Evolutionary conservation across 805 yeast genomes (phyloP).

Genomic region (Monosporozyma siamensis): DNA sequence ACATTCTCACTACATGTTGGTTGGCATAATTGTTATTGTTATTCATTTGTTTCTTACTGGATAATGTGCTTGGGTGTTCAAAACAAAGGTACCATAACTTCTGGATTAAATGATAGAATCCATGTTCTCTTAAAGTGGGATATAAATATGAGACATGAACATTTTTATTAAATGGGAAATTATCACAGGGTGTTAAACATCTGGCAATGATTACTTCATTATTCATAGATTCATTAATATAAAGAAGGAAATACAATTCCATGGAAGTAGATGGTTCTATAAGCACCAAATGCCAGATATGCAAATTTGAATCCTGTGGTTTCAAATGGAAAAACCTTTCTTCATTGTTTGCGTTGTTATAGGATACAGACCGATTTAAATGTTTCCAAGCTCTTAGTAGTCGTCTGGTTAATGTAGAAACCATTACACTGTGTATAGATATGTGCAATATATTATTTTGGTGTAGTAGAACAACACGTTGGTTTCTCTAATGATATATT

Average conservation of each 20-base stretch:
- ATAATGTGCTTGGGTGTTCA: too few relatives aligned
- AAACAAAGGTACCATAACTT: conserved; percentile 17
- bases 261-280: conserved; percentile 10
- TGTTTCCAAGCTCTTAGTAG: conserved; percentile 29
- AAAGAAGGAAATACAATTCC: conserved; percentile 22
- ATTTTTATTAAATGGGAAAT: conserved; percentile 22
- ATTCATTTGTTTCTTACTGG: too few relatives aligned
- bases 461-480: too few relatives aligned
- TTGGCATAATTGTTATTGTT: neutral
- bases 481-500: too few relatives aligned
- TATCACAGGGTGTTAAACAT: conserved; percentile 25
- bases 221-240: conserved; percentile 12
- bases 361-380: conserved; percentile 7
- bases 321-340: conserved; percentile 14
- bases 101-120: conserved; percentile 17
- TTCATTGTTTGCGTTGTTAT: conserved; percentile 1
- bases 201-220: conserved; percentile 11
- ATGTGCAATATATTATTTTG: neutral
- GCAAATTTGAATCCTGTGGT: conserved; percentile 29
- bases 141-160: conserved; percentile 21
- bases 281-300: conserved; percentile 27
- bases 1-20: conserved; percentile 1
- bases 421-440: conserved; percentile 11
- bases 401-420: conserved; percentile 16
- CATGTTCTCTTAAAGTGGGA: conserved; percentile 11